Conservation (phyloP, 1,284 basidiomycete genomes). For the Malassezia caprae region DNA sequence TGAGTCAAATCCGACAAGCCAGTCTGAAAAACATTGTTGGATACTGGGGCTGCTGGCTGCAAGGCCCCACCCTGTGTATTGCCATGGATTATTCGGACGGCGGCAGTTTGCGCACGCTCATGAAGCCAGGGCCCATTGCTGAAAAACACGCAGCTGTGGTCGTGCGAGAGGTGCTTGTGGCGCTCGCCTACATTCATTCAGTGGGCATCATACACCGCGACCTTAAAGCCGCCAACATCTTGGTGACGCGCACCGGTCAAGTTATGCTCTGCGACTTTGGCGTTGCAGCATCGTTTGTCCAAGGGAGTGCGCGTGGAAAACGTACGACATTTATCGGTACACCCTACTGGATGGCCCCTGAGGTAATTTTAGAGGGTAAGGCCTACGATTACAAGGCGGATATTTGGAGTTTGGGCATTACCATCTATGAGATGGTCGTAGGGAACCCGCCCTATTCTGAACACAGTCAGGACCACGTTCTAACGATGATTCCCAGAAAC, state of each 20-base stretch:
- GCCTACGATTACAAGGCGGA: conserved; percentile 64
- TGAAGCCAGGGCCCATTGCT: conserved; percentile 66
- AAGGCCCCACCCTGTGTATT: conserved; percentile 93
- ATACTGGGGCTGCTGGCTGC: conserved; percentile 90
- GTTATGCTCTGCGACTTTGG: conserved; percentile 28
- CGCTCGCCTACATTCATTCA: conserved; percentile 54
- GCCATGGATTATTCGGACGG: conserved; percentile 97
- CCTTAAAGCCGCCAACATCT: conserved; percentile 54
- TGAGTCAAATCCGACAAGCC: conserved; percentile 66
- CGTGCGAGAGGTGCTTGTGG: conserved; percentile 75
- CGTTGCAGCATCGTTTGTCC: conserved; percentile 23
- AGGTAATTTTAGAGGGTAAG: conserved; percentile 31
- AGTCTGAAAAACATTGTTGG: conserved; percentile 83
- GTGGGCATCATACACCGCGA: conserved; percentile 57
- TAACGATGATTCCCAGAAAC: conserved; percentile 78
- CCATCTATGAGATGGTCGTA: conserved; percentile 81
- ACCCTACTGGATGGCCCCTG: conserved; percentile 48
- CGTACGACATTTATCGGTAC: conserved; percentile 50
- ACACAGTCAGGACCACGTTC: conserved; percentile 77
- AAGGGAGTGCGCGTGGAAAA: conserved; percentile 16
- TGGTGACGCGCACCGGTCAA: conserved; percentile 57
- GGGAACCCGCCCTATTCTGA: conserved; percentile 82
- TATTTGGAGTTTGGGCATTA: conserved; percentile 87
- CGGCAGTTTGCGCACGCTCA: conserved; percentile 80
- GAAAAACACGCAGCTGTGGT: conserved; percentile 83